Evolutionary conservation across 495 filamentous ascomycete species (phyloP).

Genomic region (Emericellopsis terricola): DNA sequence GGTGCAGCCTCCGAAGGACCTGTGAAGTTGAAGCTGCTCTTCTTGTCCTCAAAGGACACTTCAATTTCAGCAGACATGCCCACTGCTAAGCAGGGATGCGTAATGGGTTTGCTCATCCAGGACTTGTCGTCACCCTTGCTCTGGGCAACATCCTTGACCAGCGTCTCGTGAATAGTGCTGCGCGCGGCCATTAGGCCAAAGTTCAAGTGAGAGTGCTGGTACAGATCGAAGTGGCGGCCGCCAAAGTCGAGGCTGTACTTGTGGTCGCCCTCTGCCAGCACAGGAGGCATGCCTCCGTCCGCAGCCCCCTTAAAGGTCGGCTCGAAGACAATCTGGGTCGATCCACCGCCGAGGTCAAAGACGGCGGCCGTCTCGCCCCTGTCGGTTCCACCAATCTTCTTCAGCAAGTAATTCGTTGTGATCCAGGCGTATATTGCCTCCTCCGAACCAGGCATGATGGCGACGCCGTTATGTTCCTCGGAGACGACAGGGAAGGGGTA

Average conservation of each 20-base stretch:
- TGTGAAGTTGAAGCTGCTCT: constrained; percentile 62
- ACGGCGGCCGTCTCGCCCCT: constrained; percentile 80
- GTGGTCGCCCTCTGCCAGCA: constrained; percentile 77
- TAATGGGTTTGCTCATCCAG: constrained; percentile 47
- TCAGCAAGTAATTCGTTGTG: constrained; percentile 92
- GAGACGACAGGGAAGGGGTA: constrained; percentile 93
- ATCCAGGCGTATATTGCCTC: constrained; percentile 99
- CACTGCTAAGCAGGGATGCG: constrained; percentile 78
- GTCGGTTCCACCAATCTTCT: constrained; percentile 88
- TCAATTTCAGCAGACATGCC: constrained; percentile 53
- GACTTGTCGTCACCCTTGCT: constrained; percentile 21
- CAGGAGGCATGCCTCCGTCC: constrained; percentile 72
- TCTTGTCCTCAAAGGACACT: constrained; percentile 47
- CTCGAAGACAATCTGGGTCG: constrained; percentile 95
- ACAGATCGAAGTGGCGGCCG: constrained; percentile 79
- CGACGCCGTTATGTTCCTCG: constrained; percentile 63
- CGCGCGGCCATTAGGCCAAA: constrained; percentile 94
- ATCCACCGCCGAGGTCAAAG: constrained; percentile 91
- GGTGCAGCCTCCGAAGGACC: constrained; percentile 58
- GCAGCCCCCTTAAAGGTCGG: constrained; percentile 66
- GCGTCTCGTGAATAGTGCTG: constrained; percentile 55
- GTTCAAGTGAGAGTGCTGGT: constrained; percentile 95
- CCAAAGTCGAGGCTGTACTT: constrained; percentile 88
- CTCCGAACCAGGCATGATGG: constrained; percentile 90
- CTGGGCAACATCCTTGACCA: constrained; percentile 44